Percentiles rank a stretch among this genome's conserved stretches.
phyloP scores from a whole-genome alignment of 2,329 filamentous ascomycete species.

The Trichoderma koningii region DNA sequence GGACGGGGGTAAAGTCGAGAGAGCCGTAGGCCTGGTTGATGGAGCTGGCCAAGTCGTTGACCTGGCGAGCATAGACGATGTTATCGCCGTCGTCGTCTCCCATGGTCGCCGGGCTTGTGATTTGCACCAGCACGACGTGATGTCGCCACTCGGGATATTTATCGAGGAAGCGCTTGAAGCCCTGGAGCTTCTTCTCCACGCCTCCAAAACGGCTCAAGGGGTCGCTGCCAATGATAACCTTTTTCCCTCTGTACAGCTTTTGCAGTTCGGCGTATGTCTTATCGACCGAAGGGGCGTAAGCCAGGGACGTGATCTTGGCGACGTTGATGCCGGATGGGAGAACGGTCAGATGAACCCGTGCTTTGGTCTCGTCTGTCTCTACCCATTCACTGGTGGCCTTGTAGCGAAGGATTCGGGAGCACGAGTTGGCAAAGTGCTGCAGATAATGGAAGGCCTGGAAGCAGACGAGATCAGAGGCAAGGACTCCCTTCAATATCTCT shows the following conservation, averaged over 20 bases:
- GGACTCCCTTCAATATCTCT: slow-evolving; percentile 81
- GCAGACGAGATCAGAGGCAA: slow-evolving; percentile 87
- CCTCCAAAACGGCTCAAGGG: slow-evolving; percentile 89
- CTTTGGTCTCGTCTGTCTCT: slow-evolving; percentile 66
- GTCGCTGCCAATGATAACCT: slow-evolving; percentile 90
- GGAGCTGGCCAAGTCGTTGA: slow-evolving; percentile 82
- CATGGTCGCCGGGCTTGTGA: slow-evolving; percentile 81
- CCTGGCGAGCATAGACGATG: slow-evolving; percentile 79
- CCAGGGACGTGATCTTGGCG: slow-evolving; percentile 69
- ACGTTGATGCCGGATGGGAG: slow-evolving; percentile 70
- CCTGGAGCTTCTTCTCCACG: slow-evolving; percentile 89
- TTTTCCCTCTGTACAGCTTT: slow-evolving; percentile 77
- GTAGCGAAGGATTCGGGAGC: slow-evolving; percentile 82
- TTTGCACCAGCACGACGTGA: slow-evolving; percentile 88
- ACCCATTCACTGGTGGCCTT: slow-evolving; percentile 80
- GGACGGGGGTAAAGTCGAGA: slow-evolving; percentile 84
- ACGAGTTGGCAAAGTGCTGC: slow-evolving; percentile 90
- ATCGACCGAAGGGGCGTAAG: slow-evolving; percentile 70
- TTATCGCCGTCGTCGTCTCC: slow-evolving; percentile 77
- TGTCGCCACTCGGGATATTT: slow-evolving; percentile 87
- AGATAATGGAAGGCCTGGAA: slow-evolving; percentile 96
- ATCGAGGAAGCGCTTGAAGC: slow-evolving; percentile 87
- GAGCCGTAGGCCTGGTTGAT: slow-evolving; percentile 92
- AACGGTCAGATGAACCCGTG: neutral
- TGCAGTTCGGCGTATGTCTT: slow-evolving; percentile 72